Evolutionary conservation across 352 stramenopile genomes (phyloP), one percentile per base, ranked within the genome.

Genomic region (Phytopythium sindhum): DNA sequence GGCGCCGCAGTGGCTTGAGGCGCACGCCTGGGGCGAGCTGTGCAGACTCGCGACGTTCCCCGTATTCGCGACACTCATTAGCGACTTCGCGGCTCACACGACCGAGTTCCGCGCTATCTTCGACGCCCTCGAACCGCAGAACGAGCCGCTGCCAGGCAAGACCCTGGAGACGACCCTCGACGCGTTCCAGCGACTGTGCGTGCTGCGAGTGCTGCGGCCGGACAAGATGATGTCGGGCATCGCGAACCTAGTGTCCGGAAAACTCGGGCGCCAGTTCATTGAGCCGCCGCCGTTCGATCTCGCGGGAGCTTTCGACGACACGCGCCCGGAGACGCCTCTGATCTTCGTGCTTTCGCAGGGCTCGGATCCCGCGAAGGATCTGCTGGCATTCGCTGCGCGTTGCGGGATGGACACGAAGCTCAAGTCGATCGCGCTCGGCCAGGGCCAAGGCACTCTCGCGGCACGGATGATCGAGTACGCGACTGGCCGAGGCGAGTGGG

Each of bases 331-430:
- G 41, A 98, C 93, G 1, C 94, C 94, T 1, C 81, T 97, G 23
- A 98, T 98, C 37, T 98, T 98, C 51, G 90, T 98, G 33, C 70
- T 98, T 0, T 98, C 90, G 2, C 95, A 90, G 21, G 94, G 94
- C n/a, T 97, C 93, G 0, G 94, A 98, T 67, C 94, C 94, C 15
- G 97, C 94, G 12, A 96, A 96, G 57, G 94, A 98, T 61, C 67
- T 98, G 52, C 86, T 98, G 19, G 86, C 88, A 29, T 98, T 98
- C 68, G 93, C 94, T 0, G 74, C 81, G 63, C 84, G 68, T 6
- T 89, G 89, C 47, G 86, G 88, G 29, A 96, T 95, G 88, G 85
- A 91, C 42, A 82, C 71, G 17, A 96, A 95, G n/a, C 77, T 98
- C 44, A 95, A 96, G 63, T 94, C 97, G 1, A 97, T 98, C 24